phyloP scores from a whole-genome alignment of 768 basidiomycete species.

The Tylopilus vinaceipallidus region DNA sequence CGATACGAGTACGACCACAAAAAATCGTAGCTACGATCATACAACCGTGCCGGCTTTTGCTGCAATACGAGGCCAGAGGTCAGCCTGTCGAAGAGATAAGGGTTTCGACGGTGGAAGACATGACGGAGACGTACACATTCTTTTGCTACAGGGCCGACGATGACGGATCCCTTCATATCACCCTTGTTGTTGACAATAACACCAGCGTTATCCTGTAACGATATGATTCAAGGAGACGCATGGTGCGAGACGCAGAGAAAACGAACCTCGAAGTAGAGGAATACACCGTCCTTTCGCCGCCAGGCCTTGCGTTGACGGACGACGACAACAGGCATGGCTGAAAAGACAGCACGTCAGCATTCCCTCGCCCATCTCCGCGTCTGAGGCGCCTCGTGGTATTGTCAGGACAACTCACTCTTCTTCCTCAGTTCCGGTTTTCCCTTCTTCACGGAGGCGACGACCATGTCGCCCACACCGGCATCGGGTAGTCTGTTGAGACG shows the following conservation, averaged over 20 bases:
- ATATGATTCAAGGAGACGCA: neutral
- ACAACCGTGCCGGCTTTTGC: slow-evolving; percentile 99
- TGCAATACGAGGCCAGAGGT: slow-evolving; percentile 99
- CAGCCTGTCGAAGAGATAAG: slow-evolving; percentile 55
- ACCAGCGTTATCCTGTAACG: slow-evolving; percentile 81
- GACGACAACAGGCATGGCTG: slow-evolving; percentile 96
- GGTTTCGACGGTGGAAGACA: neutral
- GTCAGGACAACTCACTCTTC: slow-evolving; percentile 74
- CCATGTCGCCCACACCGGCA: slow-evolving; percentile 93
- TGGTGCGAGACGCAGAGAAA: neutral
- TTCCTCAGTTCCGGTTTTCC: slow-evolving; percentile 99
- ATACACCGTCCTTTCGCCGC: slow-evolving; percentile 97
- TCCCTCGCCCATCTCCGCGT: no score
- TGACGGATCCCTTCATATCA: slow-evolving; percentile 99
- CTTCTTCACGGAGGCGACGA: slow-evolving; percentile 98
- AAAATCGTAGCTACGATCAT: slow-evolving; percentile 40
- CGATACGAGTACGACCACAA: slow-evolving; percentile 12
- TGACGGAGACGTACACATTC: slow-evolving; percentile 76
- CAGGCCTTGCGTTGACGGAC: slow-evolving; percentile 98
- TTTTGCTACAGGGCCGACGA: slow-evolving; percentile 97
- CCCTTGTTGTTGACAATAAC: slow-evolving; percentile 99
- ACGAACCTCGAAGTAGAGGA: slow-evolving; percentile 94
- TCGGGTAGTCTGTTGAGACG: slow-evolving; percentile 97
- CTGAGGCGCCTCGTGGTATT: no score
- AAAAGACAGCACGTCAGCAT: slow-evolving; percentile 8